Conservation (phyloP, 2,329 filamentous ascomycete species). For the Colletotrichum noveboracense region DNA sequence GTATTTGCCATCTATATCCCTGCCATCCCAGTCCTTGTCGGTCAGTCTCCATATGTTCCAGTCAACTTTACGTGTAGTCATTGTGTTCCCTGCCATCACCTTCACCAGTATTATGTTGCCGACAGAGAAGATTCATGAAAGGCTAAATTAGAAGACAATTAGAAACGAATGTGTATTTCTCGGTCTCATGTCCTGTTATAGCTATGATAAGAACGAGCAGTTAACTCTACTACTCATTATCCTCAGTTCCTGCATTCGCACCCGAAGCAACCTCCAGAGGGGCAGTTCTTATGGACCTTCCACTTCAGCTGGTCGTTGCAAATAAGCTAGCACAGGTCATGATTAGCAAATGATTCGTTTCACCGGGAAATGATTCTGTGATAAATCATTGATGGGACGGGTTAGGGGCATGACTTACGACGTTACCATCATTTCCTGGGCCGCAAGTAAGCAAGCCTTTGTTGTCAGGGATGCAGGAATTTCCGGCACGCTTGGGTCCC, state of each 20-base stretch:
- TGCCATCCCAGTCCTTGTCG: neutral
- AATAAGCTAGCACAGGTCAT: neutral
- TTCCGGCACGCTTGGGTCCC: neutral
- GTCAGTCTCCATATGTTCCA: neutral
- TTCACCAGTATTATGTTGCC: neutral
- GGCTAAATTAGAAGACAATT: neutral
- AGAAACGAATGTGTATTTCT: neutral
- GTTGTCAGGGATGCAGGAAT: neutral
- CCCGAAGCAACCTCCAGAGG: neutral
- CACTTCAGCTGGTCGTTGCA: neutral
- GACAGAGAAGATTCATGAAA: neutral
- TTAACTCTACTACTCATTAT: neutral
- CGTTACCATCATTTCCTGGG: neutral
- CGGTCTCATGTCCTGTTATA: neutral
- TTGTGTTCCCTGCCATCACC: neutral
- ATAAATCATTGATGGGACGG: neutral
- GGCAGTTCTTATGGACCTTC: neutral
- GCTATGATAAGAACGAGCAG: neutral
- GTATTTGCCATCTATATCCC: neutral
- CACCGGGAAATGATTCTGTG: neutral
- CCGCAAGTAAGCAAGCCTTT: neutral
- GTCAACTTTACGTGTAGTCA: neutral
- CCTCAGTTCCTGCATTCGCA: neutral
- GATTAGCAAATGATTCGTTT: neutral
- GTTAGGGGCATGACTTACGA: neutral